Conservation (phyloP, 78 protist genomes). For the Dictyostelium firmibasis region DNA sequence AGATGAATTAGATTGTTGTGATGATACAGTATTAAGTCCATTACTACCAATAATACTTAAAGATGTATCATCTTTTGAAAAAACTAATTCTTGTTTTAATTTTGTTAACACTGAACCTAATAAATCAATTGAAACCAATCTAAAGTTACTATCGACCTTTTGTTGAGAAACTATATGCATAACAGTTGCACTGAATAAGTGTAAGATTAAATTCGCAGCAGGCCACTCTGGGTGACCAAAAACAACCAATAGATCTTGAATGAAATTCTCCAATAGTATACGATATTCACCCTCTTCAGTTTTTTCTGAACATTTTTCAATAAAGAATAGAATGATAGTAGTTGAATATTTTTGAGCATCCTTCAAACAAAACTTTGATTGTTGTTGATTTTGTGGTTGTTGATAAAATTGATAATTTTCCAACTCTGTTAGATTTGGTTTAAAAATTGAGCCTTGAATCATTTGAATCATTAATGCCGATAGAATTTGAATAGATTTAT, state of each 20-base stretch:
- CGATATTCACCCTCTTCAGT: constrained; percentile 16
- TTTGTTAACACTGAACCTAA: constrained; percentile 50
- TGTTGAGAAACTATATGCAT: not conserved
- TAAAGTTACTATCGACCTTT: constrained; percentile 18
- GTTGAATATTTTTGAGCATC: constrained; percentile 1
- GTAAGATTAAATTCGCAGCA: constrained; percentile 35
- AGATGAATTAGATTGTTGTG: not conserved
- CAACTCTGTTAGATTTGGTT: not conserved
- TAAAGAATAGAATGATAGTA: constrained; percentile 26
- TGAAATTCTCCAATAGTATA: constrained; percentile 38
- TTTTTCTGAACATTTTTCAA: constrained; percentile 64
- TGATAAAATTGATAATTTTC: not conserved
- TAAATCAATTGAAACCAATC: constrained; percentile 25
- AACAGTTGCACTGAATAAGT: constrained; percentile 12
- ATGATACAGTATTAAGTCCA: not conserved
- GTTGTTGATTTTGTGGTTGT: not conserved
- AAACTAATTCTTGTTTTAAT: constrained; percentile 38
- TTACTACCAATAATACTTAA: not conserved
- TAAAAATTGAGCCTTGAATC: constrained; percentile 30
- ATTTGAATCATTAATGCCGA: constrained; percentile 55
- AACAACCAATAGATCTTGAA: constrained; percentile 35
- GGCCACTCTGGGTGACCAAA: constrained; percentile 70
- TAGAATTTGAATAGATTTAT: constrained; percentile 51
- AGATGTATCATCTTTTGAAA: not conserved
- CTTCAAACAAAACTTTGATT: not conserved